phyloP scores from a whole-genome alignment of 495 filamentous ascomycete genomes.

The Schizothecium vesticola region DNA sequence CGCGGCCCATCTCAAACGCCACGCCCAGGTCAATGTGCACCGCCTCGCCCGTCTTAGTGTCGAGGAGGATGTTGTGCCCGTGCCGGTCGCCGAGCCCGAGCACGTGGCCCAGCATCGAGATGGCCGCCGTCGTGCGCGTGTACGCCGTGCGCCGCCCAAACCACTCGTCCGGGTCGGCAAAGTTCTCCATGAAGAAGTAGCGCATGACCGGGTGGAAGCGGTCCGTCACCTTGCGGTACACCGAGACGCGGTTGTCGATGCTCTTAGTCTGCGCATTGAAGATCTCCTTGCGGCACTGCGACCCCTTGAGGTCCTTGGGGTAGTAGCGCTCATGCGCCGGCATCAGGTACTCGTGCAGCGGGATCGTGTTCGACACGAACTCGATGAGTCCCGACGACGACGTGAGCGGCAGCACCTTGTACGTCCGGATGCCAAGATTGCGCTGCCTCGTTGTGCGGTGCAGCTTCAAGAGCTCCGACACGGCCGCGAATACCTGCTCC shows the following conservation, averaged over 20 bases:
- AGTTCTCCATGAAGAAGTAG: conserved; percentile 95
- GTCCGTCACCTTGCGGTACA: conserved; percentile 67
- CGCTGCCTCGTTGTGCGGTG: conserved; percentile 82
- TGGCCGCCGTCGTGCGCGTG: conserved; percentile 84
- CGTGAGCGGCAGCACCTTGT: conserved; percentile 90
- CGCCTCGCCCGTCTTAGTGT: conserved; percentile 84
- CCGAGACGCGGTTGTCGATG: conserved; percentile 62
- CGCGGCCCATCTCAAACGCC: conserved; percentile 90
- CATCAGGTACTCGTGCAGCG: conserved; percentile 83
- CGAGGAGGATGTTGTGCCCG: conserved; percentile 92
- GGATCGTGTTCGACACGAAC: conserved; percentile 88
- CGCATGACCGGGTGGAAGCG: conserved; percentile 89
- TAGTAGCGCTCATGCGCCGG: conserved; percentile 83
- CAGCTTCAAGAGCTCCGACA: conserved; percentile 78
- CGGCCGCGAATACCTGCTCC: conserved; percentile 98
- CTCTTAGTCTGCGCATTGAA: conserved; percentile 60
- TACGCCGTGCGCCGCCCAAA: conserved; percentile 82
- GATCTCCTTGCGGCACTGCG: conserved; percentile 71
- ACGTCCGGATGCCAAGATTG: conserved; percentile 82
- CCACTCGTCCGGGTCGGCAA: conserved; percentile 93
- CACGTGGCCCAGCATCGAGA: conserved; percentile 90
- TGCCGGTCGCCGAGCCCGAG: conserved; percentile 94
- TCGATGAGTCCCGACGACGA: conserved; percentile 87
- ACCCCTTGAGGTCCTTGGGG: conserved; percentile 75
- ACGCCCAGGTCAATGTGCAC: conserved; percentile 96